Base-by-base conservation (phyloP, 345 rosid genomes). In the Euclidium syriacum region DNA sequence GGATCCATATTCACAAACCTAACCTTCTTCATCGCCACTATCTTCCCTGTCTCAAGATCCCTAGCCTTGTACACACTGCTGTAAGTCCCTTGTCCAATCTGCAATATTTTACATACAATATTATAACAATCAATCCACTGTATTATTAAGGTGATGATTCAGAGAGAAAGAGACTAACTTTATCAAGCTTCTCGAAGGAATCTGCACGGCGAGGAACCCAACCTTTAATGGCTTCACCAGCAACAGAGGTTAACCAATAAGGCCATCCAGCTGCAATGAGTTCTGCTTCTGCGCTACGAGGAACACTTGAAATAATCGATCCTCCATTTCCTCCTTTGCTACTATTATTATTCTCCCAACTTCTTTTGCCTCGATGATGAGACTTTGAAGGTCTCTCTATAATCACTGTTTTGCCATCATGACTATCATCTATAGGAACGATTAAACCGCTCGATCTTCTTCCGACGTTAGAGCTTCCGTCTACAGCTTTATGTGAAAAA, bases 41-140 rank as follows among this genome's bases (percentile, higher is more conserved):
- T 72, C 65, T 83, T 81, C 0, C 85, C 86, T 3, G 81, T 81
- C 72, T 85, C 84, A 41, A 85, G 88, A 56, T 90, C 96, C 2
- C 76, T 75, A 4, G 90, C 99, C 64, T 66, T 89, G 43, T 87
- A 90, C 50, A 92, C 99, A 62, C 74, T 66, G 52, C 97, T 90
- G 26, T 92, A 92, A 60, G 97, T 90, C 78, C 99, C 99, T 78
- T 90, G 96, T 39, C 99, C 95, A 70, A 92, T 84, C 97, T 92
- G 78, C 83, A 78, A 27, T 46, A 18, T n/a, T n/a, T 6, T 22
- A 15, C 7, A 52, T 8, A 25, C 47, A 64, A 30, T 1, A 1
- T 12, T 24, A 60, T 53, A 34, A 46, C 18, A 48, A 18, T 24
- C 33, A 58, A 43, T 16, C 14, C 15, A 41, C 19, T 0, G 23